Conservation (phyloP, 2,329 filamentous ascomycete genomes). For the Trichoderma sp. region DNA sequence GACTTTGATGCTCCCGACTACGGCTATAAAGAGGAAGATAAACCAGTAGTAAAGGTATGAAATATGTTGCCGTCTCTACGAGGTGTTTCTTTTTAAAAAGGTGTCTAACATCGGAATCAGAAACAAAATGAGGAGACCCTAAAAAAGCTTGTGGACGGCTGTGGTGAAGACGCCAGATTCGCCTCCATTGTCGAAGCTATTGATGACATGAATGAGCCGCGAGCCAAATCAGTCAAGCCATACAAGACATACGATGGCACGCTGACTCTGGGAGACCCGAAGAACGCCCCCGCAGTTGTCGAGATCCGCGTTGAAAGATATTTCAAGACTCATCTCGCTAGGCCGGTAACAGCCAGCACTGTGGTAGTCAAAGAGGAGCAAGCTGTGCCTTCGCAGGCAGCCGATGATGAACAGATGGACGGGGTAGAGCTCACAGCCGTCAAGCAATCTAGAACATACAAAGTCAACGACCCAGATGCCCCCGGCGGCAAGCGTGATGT, state of each 20-base stretch:
- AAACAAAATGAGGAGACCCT: constrained; percentile 70
- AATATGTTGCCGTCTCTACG: not conserved
- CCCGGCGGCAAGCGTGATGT: constrained; percentile 82
- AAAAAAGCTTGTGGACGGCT: constrained; percentile 64
- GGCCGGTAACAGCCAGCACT: constrained; percentile 72
- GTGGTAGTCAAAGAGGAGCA: constrained; percentile 64
- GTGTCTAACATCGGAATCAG: constrained; percentile 29
- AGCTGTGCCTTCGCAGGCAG: constrained; percentile 52
- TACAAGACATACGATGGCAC: constrained; percentile 78
- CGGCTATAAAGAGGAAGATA: constrained; percentile 90
- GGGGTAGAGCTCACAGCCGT: constrained; percentile 66
- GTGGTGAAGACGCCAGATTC: constrained; percentile 63
- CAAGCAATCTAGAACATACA: constrained; percentile 77
- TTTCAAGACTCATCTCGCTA: constrained; percentile 78
- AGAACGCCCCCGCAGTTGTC: constrained; percentile 72
- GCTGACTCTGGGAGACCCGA: constrained; percentile 76
- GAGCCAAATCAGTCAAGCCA: constrained; percentile 73
- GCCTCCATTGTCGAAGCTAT: constrained; percentile 88
- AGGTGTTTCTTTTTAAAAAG: not conserved
- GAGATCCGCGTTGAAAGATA: constrained; percentile 88
- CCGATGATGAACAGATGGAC: constrained; percentile 51
- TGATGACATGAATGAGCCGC: constrained; percentile 73
- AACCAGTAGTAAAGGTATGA: constrained; percentile 67
- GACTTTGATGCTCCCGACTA: constrained; percentile 93
- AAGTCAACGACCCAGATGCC: constrained; percentile 71